Conservation (phyloP, 139 green algal genomes). For the Diplosphaera chodatii region DNA sequence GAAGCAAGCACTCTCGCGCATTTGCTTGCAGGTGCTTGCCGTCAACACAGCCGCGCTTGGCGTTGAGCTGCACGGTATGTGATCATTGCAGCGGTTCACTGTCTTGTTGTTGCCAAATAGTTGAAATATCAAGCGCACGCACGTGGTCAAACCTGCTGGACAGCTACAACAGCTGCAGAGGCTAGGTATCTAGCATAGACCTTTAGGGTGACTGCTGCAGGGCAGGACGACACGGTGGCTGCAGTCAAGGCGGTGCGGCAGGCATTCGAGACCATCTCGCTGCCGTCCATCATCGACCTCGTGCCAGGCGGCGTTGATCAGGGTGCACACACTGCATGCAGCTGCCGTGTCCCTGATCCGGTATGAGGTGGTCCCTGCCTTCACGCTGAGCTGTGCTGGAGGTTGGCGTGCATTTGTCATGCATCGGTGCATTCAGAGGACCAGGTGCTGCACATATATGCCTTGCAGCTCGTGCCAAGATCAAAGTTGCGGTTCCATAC, state of each 20-base stretch:
- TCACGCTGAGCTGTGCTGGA: too few species aligned
- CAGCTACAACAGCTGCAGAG: too few species aligned
- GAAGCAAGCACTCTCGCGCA: too few species aligned
- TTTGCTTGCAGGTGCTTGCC: background rate
- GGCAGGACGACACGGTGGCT: background rate
- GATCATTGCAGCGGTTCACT: too few species aligned
- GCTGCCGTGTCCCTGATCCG: too few species aligned
- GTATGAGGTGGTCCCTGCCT: too few species aligned
- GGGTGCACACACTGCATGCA: background rate
- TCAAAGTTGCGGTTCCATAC: background rate
- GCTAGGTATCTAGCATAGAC: background rate
- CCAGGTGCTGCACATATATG: too few species aligned
- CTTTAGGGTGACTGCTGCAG: background rate
- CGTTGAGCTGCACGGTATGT: background rate
- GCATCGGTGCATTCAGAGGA: background rate
- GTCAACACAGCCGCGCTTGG: background rate
- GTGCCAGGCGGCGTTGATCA: background rate
- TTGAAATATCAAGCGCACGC: background rate
- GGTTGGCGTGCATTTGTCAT: too few species aligned
- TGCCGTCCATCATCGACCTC: background rate
- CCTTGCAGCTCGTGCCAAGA: background rate
- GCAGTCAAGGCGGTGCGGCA: background rate
- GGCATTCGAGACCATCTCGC: background rate
- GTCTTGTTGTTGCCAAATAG: too few species aligned
- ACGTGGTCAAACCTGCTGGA: too few species aligned